These are phyloP conservation scores for Rhizopogon sp. DNA, from an alignment of 768 basidiomycete genomes.

Conservation along the genomic window DNA sequence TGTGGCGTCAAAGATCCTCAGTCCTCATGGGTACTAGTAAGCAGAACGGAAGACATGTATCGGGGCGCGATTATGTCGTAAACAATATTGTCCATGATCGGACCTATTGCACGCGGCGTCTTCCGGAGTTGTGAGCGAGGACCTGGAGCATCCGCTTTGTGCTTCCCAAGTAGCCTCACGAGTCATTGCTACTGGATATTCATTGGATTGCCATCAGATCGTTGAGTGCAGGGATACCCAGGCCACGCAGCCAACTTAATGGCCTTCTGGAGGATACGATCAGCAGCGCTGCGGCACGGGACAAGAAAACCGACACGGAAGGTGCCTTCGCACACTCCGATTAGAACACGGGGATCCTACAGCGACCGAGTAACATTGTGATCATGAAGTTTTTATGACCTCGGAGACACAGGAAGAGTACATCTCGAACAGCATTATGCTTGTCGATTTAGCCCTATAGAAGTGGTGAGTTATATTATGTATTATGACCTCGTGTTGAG, in stretches of 20 bases:
- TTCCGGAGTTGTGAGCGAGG: constrained; percentile 35
- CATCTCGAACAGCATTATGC: too few species aligned
- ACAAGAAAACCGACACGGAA: constrained; percentile 54
- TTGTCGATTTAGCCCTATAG: too few species aligned
- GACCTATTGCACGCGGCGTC: too few species aligned
- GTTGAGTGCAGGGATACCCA: constrained; percentile 27
- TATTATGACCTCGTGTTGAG: too few species aligned
- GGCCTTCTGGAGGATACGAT: constrained; percentile 60
- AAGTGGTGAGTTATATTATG: too few species aligned
- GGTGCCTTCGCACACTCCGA: constrained; percentile 16
- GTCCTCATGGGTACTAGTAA: constrained; percentile 55
- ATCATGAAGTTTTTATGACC: too few species aligned
- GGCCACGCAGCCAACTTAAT: constrained; percentile 70
- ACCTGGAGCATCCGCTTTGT: constrained; percentile 37
- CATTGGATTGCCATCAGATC: constrained; percentile 21
- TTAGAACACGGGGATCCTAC: constrained; percentile 44
- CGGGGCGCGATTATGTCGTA: constrained; percentile 57
- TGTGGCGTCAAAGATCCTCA: constrained; percentile 60
- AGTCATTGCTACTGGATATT: constrained; percentile 40
- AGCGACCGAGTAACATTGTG: too few species aligned
- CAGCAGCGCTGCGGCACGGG: constrained; percentile 39
- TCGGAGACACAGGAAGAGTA: too few species aligned
- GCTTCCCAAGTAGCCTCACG: constrained; percentile 31
- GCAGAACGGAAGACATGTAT: constrained; percentile 45
- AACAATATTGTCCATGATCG: constrained; percentile 28